Percentiles rank a stretch among this genome's conserved stretches.
phyloP scores from a whole-genome alignment of 257 asterid genomes.

The Salvia miltiorrhiza region DNA sequence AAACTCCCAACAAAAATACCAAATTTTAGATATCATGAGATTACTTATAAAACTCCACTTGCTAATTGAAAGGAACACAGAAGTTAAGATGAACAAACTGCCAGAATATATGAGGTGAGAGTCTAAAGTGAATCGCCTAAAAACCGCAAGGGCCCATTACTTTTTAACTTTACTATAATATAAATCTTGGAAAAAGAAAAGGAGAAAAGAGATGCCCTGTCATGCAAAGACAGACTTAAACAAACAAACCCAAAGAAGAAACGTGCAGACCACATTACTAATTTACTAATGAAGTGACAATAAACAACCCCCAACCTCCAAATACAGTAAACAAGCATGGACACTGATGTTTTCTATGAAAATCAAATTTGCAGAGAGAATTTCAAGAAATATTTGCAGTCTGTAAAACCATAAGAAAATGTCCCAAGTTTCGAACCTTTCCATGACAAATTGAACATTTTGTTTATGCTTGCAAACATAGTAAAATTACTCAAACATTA shows the following conservation, averaged over 20 bases:
- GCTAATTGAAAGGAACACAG: neutral
- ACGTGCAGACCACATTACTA: neutral
- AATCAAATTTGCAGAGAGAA: neutral
- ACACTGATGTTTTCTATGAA: neutral
- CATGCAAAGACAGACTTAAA: neutral
- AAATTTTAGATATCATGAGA: neutral
- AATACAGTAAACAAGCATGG: neutral
- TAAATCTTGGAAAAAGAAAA: neutral
- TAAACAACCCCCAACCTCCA: neutral
- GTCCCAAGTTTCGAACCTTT: neutral
- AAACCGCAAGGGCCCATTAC: neutral
- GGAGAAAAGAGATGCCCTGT: neutral
- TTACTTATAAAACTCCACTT: neutral
- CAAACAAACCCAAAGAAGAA: neutral
- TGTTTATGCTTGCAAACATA: neutral
- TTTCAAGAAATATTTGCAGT: neutral
- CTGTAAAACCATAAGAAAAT: neutral
- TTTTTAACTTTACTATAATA: neutral
- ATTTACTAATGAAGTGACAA: neutral
- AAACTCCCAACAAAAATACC: neutral
- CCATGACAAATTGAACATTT: neutral
- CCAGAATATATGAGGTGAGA: neutral
- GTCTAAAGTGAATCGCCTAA: neutral
- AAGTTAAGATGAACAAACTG: neutral
- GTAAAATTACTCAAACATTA: neutral